A percentile compares a stretch with the other conserved stretches of the same genome.
These are phyloP conservation scores for Talaromyces adpressus DNA, from an alignment of 495 filamentous ascomycete species.

Conservation along the genomic window DNA sequence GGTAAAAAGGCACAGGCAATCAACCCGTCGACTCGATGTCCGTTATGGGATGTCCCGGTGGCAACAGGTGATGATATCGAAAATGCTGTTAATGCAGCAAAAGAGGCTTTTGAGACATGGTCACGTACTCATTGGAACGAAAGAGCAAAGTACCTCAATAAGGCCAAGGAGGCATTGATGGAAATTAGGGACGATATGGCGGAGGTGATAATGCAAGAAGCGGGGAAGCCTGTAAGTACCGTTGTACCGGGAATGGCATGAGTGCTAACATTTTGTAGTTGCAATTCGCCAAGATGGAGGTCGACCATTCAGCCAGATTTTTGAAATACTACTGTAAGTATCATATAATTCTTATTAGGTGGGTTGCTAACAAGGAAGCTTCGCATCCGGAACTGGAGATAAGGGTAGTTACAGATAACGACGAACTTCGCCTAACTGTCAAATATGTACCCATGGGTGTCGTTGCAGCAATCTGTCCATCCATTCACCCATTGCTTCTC, in stretches of 20 bases:
- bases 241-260: neutral
- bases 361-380: neutral
- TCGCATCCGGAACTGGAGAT: slow-evolving; percentile 2
- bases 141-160: slow-evolving; percentile 11
- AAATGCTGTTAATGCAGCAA: slow-evolving; percentile 34
- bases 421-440: slow-evolving; percentile 29
- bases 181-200: slow-evolving; percentile 14
- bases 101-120: slow-evolving; percentile 41
- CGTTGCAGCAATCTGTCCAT: slow-evolving; percentile 46
- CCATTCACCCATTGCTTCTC: slow-evolving; percentile 55
- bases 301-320: slow-evolving; percentile 7
- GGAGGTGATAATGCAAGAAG: slow-evolving; percentile 12
- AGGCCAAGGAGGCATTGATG: slow-evolving; percentile 8
- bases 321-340: slow-evolving; percentile 13
- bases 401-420: slow-evolving; percentile 32
- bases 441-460: slow-evolving; percentile 45
- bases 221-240: slow-evolving; percentile 17
- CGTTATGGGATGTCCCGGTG: slow-evolving; percentile 47
- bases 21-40: slow-evolving; percentile 34
- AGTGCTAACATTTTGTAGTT: slow-evolving; percentile 8
- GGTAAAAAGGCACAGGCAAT: slow-evolving; percentile 1
- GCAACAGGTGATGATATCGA: slow-evolving; percentile 44
- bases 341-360: neutral
- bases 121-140: slow-evolving; percentile 32
- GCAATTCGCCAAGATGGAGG: slow-evolving; percentile 14